Evolutionary conservation across 1,139 yeast genomes (phyloP).

Genomic region (Kodamaea alishanica): DNA sequence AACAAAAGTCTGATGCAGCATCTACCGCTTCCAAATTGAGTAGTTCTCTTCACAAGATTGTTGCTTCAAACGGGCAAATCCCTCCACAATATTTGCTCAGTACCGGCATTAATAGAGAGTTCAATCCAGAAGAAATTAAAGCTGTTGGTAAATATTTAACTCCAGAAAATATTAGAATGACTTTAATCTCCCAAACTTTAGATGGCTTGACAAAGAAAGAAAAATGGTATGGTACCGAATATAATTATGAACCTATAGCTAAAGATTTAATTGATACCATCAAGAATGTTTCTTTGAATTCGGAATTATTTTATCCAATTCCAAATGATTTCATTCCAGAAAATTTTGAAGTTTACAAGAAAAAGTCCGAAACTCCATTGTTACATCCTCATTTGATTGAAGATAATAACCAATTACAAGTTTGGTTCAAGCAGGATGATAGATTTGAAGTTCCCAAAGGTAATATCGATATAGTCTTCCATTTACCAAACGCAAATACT

Average conservation of each 20-base stretch:
- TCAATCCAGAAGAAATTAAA: constrained; percentile 50
- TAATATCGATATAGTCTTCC: constrained; percentile 58
- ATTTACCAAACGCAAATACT: constrained; percentile 58
- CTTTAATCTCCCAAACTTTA: constrained; percentile 51
- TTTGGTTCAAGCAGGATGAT: constrained; percentile 93
- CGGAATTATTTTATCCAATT: constrained; percentile 56
- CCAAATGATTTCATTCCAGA: constrained; percentile 79
- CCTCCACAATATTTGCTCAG: constrained; percentile 65
- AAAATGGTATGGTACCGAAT: constrained; percentile 89
- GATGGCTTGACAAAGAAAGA: constrained; percentile 47
- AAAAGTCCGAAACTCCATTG: constrained; percentile 31
- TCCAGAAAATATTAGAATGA: constrained; percentile 58
- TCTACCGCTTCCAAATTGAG: constrained; percentile 55
- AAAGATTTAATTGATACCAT: constrained; percentile 33
- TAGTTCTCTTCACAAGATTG: constrained; percentile 37
- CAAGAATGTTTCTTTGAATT: constrained; percentile 29
- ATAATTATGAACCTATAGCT: constrained; percentile 48
- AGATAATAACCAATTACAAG: constrained; percentile 32
- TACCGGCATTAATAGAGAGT: constrained; percentile 55
- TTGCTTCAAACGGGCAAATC: constrained; percentile 35
- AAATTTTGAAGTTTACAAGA: constrained; percentile 57
- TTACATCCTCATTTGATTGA: constrained; percentile 37
- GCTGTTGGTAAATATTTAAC: constrained; percentile 50
- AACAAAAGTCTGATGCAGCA: constrained; percentile 62
- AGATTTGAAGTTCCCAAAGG: constrained; percentile 88